A percentile compares a stretch with the other conserved stretches of the same genome.
These are phyloP conservation scores for Metschnikowia baotianmanensis DNA, from an alignment of 805 yeast genomes.

Conservation along the genomic window DNA sequence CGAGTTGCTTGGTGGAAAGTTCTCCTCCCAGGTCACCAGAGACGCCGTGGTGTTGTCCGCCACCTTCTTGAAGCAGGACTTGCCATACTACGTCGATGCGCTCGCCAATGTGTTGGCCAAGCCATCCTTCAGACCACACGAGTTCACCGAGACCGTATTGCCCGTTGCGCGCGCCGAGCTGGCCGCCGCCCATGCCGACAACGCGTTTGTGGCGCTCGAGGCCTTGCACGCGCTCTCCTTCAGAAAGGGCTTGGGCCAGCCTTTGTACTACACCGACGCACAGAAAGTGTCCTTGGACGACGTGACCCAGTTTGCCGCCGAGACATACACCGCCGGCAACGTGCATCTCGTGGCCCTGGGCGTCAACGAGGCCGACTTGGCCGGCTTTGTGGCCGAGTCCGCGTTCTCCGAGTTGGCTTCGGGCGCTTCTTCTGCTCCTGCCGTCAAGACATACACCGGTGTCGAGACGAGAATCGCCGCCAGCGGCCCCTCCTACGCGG, in stretches of 20 bases:
- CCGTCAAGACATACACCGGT: conserved; percentile 49
- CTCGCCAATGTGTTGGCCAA: conserved; percentile 70
- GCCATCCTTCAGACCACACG: conserved; percentile 79
- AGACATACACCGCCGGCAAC: conserved; percentile 68
- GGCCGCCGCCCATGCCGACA: conserved; percentile 47
- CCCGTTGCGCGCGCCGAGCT: conserved; percentile 74
- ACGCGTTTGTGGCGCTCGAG: conserved; percentile 67
- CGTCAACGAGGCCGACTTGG: conserved; percentile 68
- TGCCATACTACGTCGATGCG: conserved; percentile 89
- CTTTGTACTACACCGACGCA: conserved; percentile 71
- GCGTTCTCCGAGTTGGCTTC: conserved; percentile 60
- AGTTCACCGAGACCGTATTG: conserved; percentile 73
- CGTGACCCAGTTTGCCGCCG: conserved; percentile 61
- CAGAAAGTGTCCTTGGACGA: conserved; percentile 56
- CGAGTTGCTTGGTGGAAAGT: conserved; percentile 86
- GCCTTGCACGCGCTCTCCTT: conserved; percentile 76
- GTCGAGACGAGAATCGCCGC: conserved; percentile 66
- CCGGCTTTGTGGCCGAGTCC: conserved; percentile 63
- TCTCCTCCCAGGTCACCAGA: conserved; percentile 70
- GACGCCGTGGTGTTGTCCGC: conserved; percentile 81
- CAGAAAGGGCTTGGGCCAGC: conserved; percentile 85
- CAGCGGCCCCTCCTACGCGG: conserved; percentile 66
- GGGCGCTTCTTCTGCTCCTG: conserved; percentile 49
- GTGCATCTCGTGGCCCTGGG: conserved; percentile 72
- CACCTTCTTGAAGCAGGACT: conserved; percentile 77